phyloP scores from a whole-genome alignment of 306 rosid species.

The Cicer yamashitae region DNA sequence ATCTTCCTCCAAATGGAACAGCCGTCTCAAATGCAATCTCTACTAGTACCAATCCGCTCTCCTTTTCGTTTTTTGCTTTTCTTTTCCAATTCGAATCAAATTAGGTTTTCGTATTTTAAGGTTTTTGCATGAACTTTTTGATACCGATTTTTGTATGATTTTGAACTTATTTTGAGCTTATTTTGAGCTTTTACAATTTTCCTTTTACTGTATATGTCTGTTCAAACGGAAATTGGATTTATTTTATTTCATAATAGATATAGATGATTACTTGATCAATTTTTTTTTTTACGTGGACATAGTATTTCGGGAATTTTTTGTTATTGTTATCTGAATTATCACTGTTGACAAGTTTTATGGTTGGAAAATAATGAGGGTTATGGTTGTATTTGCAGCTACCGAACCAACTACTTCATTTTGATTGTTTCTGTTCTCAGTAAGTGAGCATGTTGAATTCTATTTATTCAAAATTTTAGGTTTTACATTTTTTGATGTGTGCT shows the following conservation, averaged over 20 bases:
- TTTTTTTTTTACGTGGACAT: background rate
- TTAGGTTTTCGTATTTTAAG: background rate
- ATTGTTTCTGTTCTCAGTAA: slow-evolving; percentile 81
- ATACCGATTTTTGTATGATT: background rate
- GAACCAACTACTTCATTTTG: slow-evolving; percentile 95
- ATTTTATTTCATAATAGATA: background rate
- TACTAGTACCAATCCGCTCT: slow-evolving; percentile 67
- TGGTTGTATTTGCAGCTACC: slow-evolving; percentile 68
- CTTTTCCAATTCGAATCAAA: background rate
- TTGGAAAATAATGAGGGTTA: slow-evolving; percentile 28
- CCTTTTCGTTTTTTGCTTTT: background rate
- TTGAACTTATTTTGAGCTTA: background rate
- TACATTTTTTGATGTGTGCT: background rate
- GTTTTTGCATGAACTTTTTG: background rate
- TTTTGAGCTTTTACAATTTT: background rate
- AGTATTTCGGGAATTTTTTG: slow-evolving; percentile 25
- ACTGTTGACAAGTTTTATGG: slow-evolving; percentile 2
- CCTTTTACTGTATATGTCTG: background rate
- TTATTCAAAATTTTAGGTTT: background rate
- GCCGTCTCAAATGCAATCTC: slow-evolving; percentile 99
- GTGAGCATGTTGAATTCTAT: slow-evolving; percentile 39
- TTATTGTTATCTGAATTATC: slow-evolving; percentile 32
- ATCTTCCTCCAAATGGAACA: slow-evolving; percentile 84
- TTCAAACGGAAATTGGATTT: background rate
- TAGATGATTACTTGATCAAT: slow-evolving; percentile 6